Evolutionary conservation across 495 filamentous ascomycete genomes (phyloP).

Genomic region (Aspergillus incahuasiensis): DNA sequence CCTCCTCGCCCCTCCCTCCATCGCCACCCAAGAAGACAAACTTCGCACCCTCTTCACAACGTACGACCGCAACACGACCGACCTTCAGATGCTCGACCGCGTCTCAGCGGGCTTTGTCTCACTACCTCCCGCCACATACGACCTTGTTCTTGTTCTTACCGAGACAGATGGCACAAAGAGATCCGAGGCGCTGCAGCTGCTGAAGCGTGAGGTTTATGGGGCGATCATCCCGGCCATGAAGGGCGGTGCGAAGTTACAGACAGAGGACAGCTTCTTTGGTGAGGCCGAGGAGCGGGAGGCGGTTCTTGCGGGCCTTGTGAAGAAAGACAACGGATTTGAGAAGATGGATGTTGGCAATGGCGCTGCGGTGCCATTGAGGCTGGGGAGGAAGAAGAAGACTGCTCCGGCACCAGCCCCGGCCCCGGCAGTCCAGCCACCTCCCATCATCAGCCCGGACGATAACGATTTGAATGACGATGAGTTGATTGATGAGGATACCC

Average conservation of each 20-base stretch:
- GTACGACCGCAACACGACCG: conserved; percentile 67
- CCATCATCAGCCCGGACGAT: conserved; percentile 26
- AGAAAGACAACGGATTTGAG: conserved; percentile 55
- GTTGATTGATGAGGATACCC: conserved; percentile 82
- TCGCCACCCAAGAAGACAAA: conserved; percentile 61
- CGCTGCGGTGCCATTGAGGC: conserved; percentile 65
- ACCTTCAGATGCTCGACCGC: conserved; percentile 98
- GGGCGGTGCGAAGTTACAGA: conserved; percentile 61
- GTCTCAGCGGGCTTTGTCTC: conserved; percentile 76
- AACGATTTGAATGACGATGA: conserved; percentile 58
- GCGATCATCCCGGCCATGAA: conserved; percentile 65
- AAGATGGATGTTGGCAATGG: conserved; percentile 64
- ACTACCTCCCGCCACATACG: conserved; percentile 74
- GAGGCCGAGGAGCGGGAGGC: conserved; percentile 54
- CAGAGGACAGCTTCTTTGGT: conserved; percentile 61
- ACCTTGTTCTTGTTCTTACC: conserved; percentile 77
- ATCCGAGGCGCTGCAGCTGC: conserved; percentile 55
- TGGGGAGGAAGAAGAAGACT: conserved; percentile 57
- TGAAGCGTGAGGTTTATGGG: conserved; percentile 63
- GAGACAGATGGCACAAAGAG: conserved; percentile 60
- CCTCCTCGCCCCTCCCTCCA: conserved; percentile 69
- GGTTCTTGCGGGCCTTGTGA: conserved; percentile 75
- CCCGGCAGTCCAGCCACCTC: conserved; percentile 3
- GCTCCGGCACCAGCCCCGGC: conserved; percentile 1
- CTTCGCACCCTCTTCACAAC: conserved; percentile 53